phyloP scores from a whole-genome alignment of 2,329 filamentous ascomycete genomes.

The Tolypocladium ovalisporum region DNA sequence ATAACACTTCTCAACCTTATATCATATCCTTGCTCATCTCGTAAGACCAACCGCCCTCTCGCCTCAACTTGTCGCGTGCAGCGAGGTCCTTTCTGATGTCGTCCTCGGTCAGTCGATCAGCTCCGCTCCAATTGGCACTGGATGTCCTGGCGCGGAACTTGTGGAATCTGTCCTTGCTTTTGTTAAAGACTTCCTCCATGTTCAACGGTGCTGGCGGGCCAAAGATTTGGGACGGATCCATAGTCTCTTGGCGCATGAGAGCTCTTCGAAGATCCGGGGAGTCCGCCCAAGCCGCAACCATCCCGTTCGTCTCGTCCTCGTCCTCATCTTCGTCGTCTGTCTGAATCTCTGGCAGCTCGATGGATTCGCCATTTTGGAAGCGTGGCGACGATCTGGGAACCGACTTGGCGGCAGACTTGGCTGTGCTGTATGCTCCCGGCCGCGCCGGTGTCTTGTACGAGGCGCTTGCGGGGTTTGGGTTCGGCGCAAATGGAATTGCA shows the following conservation, averaged over 20 bases:
- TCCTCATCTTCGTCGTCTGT: slow-evolving; percentile 91
- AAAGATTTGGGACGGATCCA: slow-evolving; percentile 80
- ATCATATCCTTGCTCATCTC: slow-evolving; percentile 39
- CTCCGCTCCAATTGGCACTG: slow-evolving; percentile 85
- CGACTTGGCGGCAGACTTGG: slow-evolving; percentile 51
- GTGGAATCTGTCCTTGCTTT: slow-evolving; percentile 74
- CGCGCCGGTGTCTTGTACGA: slow-evolving; percentile 63
- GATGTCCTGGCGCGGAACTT: slow-evolving; percentile 86
- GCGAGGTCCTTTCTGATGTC: slow-evolving; percentile 74
- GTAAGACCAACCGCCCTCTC: slow-evolving; percentile 80
- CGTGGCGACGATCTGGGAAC: slow-evolving; percentile 62
- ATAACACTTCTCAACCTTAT: slow-evolving; percentile 11
- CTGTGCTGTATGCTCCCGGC: slow-evolving; percentile 27
- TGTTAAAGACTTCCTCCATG: slow-evolving; percentile 94
- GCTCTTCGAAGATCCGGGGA: slow-evolving; percentile 70
- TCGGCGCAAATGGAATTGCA: slow-evolving; percentile 80
- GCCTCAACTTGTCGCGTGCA: slow-evolving; percentile 65
- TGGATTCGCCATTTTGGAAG: slow-evolving; percentile 80
- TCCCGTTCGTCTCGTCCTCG: slow-evolving; percentile 44
- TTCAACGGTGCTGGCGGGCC: slow-evolving; percentile 78
- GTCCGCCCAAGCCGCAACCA: slow-evolving; percentile 75
- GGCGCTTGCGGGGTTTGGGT: slow-evolving; percentile 40
- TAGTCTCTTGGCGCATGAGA: slow-evolving; percentile 69
- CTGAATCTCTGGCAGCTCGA: slow-evolving; percentile 87
- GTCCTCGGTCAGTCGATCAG: slow-evolving; percentile 75